Conservation (phyloP, 2,329 filamentous ascomycete species). For the Phialocephala subalpina region DNA sequence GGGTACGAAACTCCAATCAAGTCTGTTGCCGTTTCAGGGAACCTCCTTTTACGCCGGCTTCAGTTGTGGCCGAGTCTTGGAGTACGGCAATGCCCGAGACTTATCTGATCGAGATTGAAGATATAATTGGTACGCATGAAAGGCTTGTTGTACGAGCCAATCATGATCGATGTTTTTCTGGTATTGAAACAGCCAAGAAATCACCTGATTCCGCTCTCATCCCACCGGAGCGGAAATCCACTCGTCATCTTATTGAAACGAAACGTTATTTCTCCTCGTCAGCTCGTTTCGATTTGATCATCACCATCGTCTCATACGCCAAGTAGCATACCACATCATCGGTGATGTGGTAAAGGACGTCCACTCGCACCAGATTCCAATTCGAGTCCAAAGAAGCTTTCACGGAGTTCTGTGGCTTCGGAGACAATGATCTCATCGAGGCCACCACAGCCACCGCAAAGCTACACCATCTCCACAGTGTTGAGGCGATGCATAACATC, state of each 20-base stretch:
- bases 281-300: conserved; percentile 1
- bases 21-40: not conserved
- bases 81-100: conserved; percentile 1
- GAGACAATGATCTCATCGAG: not conserved
- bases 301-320: not conserved
- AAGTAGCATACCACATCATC: not conserved
- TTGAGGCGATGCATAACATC: not conserved
- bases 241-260: conserved; percentile 1
- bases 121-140: not conserved
- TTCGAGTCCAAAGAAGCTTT: not conserved
- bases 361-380: not conserved
- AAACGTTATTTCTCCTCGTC: conserved; percentile 3
- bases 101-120: not conserved
- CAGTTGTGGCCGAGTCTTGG: not conserved
- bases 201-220: conserved; percentile 3
- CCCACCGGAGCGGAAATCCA: not conserved
- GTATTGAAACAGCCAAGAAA: conserved; percentile 3
- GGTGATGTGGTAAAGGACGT: too few species aligned
- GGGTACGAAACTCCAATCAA: conserved; percentile 8
- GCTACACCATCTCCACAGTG: not conserved
- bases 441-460: conserved; percentile 5
- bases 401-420: not conserved
- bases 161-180: not conserved
- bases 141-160: not conserved
- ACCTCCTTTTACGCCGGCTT: not conserved